Evolutionary conservation across 140 eudicot species (phyloP).

Genomic region (Artemisia princeps): DNA sequence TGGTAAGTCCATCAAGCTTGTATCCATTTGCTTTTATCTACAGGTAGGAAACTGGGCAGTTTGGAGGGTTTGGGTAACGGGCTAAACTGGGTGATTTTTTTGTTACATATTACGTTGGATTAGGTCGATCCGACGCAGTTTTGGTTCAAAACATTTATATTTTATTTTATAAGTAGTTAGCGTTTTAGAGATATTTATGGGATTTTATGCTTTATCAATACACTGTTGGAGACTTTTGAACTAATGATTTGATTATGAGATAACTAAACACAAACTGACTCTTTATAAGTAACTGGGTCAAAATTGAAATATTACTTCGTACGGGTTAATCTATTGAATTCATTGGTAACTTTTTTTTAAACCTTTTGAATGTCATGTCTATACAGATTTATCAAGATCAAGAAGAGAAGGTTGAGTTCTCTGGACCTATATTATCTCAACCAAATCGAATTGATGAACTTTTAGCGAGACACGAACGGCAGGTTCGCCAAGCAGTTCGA

Average conservation of each 20-base stretch:
- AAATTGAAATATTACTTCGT: not conserved
- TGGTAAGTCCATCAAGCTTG: slow-evolving; percentile 37
- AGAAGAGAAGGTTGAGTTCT: slow-evolving; percentile 80
- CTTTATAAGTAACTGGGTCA: not conserved
- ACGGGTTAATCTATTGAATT: not conserved
- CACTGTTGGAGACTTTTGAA: no score
- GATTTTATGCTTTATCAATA: no score
- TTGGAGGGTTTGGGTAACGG: not conserved
- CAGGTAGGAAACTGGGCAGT: not conserved
- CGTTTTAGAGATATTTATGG: not conserved
- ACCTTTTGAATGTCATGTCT: slow-evolving; percentile 15
- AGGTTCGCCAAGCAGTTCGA: slow-evolving; percentile 86
- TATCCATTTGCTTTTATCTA: not conserved
- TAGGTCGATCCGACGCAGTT: not conserved
- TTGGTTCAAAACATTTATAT: not conserved
- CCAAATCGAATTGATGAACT: slow-evolving; percentile 72
- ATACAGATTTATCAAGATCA: slow-evolving; percentile 54
- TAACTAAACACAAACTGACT: not conserved
- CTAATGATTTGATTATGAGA: not conserved
- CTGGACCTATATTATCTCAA: slow-evolving; percentile 85
- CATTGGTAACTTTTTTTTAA: not conserved
- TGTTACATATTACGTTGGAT: not conserved
- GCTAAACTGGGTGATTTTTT: not conserved
- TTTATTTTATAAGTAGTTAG: not conserved
- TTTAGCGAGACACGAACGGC: slow-evolving; percentile 78